A percentile compares a stretch with the other conserved stretches of the same genome.
These are phyloP conservation scores for Pseudopyrenochaeta lycopersici DNA, from an alignment of 2,329 filamentous ascomycete genomes.

Conservation along the genomic window DNA sequence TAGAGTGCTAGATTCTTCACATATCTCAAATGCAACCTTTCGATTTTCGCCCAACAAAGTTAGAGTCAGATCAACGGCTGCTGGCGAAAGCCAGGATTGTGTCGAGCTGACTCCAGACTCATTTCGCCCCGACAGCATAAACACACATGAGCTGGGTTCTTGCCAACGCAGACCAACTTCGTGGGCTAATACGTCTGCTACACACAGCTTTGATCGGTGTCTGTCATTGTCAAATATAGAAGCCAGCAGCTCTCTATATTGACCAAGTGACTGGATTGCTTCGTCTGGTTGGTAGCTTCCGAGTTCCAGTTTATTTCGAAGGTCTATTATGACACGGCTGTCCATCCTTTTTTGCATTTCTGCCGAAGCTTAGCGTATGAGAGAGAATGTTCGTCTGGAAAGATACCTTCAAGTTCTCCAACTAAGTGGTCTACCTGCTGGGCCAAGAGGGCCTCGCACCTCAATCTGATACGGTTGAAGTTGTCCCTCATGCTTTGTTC, in stretches of 20 bases:
- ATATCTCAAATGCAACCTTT: conserved; percentile 9
- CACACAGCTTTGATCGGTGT: not conserved
- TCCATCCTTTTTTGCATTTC: not conserved
- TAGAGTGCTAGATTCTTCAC: not conserved
- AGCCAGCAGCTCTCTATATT: not conserved
- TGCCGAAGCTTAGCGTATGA: not conserved
- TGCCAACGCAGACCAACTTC: not conserved
- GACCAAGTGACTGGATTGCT: not conserved
- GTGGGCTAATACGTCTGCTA: not conserved
- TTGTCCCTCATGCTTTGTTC: not conserved
- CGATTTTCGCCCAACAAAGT: not conserved
- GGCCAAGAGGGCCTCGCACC: not conserved
- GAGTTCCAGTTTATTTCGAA: not conserved
- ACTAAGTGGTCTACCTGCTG: not conserved
- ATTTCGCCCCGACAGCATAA: conserved; percentile 8
- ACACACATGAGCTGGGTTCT: not conserved
- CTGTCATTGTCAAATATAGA: not conserved
- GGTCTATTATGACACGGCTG: not conserved
- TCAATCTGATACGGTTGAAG: not conserved
- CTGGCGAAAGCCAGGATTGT: conserved; percentile 13
- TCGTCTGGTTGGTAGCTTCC: not conserved
- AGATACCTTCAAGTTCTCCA: not conserved
- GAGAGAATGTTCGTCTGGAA: not conserved
- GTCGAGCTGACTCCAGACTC: conserved; percentile 2
- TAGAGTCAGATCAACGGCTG: conserved; percentile 7